Percentiles rank a stretch among this genome's conserved stretches.
Conservation (phyloP, 1,284 basidiomycete genomes). For the Amylostereum areolatum region DNA sequence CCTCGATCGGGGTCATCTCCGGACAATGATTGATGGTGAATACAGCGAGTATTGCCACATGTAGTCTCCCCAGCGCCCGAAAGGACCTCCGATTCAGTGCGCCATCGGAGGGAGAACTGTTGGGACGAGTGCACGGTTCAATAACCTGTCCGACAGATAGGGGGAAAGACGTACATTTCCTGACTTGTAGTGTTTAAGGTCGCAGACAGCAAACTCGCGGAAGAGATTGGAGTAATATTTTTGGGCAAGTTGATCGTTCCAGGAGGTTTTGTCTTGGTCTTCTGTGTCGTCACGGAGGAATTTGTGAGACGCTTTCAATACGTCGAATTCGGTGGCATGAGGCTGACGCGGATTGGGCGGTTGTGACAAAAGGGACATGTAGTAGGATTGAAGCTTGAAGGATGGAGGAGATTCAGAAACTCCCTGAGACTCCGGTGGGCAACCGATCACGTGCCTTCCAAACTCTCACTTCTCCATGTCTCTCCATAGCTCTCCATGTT, state of each 20-base stretch:
- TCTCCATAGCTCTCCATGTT: too few relatives aligned
- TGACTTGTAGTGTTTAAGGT: slow-evolving; percentile 91
- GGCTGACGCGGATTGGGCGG: not conserved
- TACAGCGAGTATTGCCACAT: slow-evolving; percentile 84
- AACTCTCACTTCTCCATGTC: too few relatives aligned
- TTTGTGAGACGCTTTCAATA: slow-evolving; percentile 57
- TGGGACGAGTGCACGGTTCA: not conserved
- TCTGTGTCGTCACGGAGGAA: slow-evolving; percentile 67
- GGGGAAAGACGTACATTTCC: slow-evolving; percentile 54
- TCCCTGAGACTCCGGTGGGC: too few relatives aligned
- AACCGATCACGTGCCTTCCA: too few relatives aligned
- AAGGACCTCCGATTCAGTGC: slow-evolving; percentile 85
- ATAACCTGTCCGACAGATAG: not conserved
- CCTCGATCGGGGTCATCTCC: slow-evolving; percentile 20
- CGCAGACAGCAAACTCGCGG: slow-evolving; percentile 87
- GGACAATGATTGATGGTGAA: slow-evolving; percentile 43
- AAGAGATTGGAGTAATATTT: slow-evolving; percentile 87
- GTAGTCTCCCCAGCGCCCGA: slow-evolving; percentile 78
- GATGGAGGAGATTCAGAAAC: too few relatives aligned
- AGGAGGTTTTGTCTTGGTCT: slow-evolving; percentile 40
- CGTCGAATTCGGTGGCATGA: slow-evolving; percentile 51
- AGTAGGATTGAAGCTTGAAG: too few relatives aligned
- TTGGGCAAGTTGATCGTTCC: slow-evolving; percentile 78
- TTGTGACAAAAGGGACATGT: too few relatives aligned
- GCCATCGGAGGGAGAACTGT: slow-evolving; percentile 85